These are phyloP conservation scores for Pichia scutulata DNA, from an alignment of 805 yeast species.

Conservation along the genomic window DNA sequence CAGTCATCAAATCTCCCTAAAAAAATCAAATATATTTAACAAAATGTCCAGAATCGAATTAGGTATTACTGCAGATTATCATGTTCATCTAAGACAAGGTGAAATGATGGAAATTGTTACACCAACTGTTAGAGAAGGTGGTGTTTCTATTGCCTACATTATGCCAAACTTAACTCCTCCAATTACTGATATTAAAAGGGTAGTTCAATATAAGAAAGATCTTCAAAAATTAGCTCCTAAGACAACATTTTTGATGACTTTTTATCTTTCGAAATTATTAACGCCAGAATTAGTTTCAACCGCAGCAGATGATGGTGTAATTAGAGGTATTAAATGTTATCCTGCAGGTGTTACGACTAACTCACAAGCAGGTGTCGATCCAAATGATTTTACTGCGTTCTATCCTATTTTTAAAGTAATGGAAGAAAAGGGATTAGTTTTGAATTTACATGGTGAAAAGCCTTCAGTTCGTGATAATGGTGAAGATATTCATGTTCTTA, in stretches of 20 bases:
- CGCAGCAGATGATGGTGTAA: slow-evolving; percentile 63
- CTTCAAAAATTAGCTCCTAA: slow-evolving; percentile 64
- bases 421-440: slow-evolving; percentile 68
- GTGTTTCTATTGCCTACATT: slow-evolving; percentile 81
- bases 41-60: slow-evolving; percentile 34
- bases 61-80: slow-evolving; percentile 83
- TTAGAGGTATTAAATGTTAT: slow-evolving; percentile 89
- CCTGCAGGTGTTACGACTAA: slow-evolving; percentile 99
- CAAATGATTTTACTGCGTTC: slow-evolving; percentile 80
- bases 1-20: neutral
- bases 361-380: slow-evolving; percentile 85
- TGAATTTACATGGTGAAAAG: slow-evolving; percentile 93
- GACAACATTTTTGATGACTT: slow-evolving; percentile 87
- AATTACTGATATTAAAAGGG: slow-evolving; percentile 66
- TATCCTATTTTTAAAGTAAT: slow-evolving; percentile 87
- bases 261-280: slow-evolving; percentile 68
- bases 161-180: slow-evolving; percentile 98
- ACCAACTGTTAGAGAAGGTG: slow-evolving; percentile 87
- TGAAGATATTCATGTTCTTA: slow-evolving; percentile 77
- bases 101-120: slow-evolving; percentile 86
- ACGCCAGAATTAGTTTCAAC: slow-evolving; percentile 79
- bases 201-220: slow-evolving; percentile 55
- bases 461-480: slow-evolving; percentile 51
- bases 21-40: neutral
- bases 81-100: slow-evolving; percentile 93